phyloP scores from a whole-genome alignment of 495 filamentous ascomycete species.

The Penicillium waksmanii region DNA sequence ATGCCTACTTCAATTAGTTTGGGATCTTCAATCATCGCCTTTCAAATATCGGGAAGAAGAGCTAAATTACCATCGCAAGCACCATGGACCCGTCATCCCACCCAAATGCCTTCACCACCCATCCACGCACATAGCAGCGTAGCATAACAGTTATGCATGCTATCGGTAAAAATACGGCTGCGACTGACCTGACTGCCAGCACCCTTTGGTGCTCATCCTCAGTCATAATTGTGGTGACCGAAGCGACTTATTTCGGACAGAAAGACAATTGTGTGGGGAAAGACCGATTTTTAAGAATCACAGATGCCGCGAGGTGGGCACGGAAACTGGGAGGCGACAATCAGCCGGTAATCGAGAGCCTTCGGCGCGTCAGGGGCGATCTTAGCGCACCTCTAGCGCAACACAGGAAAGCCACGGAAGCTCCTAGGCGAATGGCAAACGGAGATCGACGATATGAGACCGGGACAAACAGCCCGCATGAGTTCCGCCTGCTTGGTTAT shows the following conservation, averaged over 20 bases:
- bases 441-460: slow-evolving; percentile 10
- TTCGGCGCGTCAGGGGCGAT: slow-evolving; percentile 17
- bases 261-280: slow-evolving; percentile 14
- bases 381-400: slow-evolving; percentile 12
- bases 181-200: slow-evolving; percentile 35
- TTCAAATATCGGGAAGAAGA: neutral
- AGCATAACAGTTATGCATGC: slow-evolving; percentile 41
- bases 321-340: slow-evolving; percentile 7
- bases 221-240: slow-evolving; percentile 16
- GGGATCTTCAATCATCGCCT: neutral
- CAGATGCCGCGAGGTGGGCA: neutral
- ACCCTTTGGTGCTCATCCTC: slow-evolving; percentile 29
- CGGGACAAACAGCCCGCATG: neutral
- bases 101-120: slow-evolving; percentile 47
- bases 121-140: slow-evolving; percentile 47
- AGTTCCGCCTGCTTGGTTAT: neutral
- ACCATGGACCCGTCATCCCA: slow-evolving; percentile 49
- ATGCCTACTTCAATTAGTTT: slow-evolving; percentile 25
- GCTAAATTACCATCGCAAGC: slow-evolving; percentile 31
- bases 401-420: neutral
- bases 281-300: slow-evolving; percentile 9
- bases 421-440: slow-evolving; percentile 7
- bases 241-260: slow-evolving; percentile 7
- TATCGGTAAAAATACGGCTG: slow-evolving; percentile 43
- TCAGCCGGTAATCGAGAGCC: slow-evolving; percentile 7